Conservation (phyloP, 2,329 filamentous ascomycete species). For the Fusarium sp. region DNA sequence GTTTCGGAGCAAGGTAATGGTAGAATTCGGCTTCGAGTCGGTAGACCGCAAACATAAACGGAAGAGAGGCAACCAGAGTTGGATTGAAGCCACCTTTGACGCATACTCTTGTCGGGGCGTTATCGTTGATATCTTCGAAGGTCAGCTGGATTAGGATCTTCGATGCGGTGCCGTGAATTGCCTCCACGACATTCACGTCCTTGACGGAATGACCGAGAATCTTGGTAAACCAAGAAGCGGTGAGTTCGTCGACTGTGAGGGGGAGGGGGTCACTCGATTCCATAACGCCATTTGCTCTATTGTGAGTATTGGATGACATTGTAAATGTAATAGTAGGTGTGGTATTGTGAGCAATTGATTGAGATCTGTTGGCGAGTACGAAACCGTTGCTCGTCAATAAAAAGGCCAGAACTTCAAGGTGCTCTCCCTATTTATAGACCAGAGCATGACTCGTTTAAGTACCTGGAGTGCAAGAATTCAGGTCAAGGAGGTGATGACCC, state of each 20-base stretch:
- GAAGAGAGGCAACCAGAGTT: not conserved
- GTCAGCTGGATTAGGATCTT: constrained; percentile 3
- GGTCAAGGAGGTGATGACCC: no score
- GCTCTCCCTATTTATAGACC: no score
- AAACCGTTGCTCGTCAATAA: no score
- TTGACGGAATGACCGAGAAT: not conserved
- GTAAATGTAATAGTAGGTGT: no score
- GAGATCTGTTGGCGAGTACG: no score
- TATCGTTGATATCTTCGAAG: not conserved
- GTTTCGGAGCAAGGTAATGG: constrained; percentile 3
- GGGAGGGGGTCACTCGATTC: constrained; percentile 6
- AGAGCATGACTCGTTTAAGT: no score
- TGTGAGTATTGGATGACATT: no score
- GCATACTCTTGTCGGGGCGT: not conserved
- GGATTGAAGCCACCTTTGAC: constrained; percentile 28
- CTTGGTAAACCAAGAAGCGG: constrained; percentile 18
- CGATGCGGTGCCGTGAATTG: constrained; percentile 24
- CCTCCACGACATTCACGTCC: not conserved
- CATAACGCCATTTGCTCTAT: not conserved
- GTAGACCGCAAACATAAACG: constrained; percentile 4
- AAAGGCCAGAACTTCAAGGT: no score
- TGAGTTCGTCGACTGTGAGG: constrained; percentile 3
- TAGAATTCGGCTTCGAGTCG: constrained; percentile 23
- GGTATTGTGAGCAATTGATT: no score
- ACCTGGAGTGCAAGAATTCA: no score